Conservation (phyloP, 2,329 filamentous ascomycete genomes). For the Colletotrichum destructivum region DNA sequence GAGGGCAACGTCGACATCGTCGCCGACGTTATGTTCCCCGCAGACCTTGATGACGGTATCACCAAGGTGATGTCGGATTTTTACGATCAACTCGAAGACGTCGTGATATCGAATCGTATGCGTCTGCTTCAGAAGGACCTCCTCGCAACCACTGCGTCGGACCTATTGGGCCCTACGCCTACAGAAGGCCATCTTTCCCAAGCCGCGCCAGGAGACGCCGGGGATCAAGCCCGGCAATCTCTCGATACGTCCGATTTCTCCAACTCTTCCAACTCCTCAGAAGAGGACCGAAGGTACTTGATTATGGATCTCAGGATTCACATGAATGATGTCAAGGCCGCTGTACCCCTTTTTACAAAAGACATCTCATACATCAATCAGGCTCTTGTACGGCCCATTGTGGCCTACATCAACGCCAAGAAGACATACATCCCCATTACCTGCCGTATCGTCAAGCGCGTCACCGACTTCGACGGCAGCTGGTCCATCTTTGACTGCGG, state of each 20-base stretch:
- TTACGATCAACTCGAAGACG: constrained; percentile 95
- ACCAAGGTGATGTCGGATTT: constrained; percentile 97
- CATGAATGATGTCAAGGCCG: constrained; percentile 93
- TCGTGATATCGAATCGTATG: constrained; percentile 84
- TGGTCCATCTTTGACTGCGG: constrained; percentile 97
- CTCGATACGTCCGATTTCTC: constrained; percentile 3
- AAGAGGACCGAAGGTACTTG: constrained; percentile 81
- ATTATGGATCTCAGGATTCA: constrained; percentile 97
- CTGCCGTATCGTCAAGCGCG: constrained; percentile 92
- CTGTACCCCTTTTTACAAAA: constrained; percentile 91
- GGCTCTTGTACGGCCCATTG: constrained; percentile 93
- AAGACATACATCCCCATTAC: constrained; percentile 96
- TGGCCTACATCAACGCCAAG: constrained; percentile 97
- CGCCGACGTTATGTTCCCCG: constrained; percentile 94
- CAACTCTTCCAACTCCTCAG: constrained; percentile 12
- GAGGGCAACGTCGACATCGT: constrained; percentile 98
- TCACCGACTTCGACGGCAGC: constrained; percentile 91
- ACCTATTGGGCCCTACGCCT: constrained; percentile 46
- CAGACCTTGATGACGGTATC: constrained; percentile 88
- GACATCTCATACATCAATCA: constrained; percentile 97
- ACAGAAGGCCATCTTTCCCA: constrained; percentile 54
- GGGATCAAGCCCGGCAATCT: background rate
- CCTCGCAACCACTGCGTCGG: constrained; percentile 44
- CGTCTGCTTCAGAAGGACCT: constrained; percentile 68
- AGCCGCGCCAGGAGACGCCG: constrained; percentile 25